These are phyloP conservation scores for Solanum commersonii DNA, from an alignment of 257 asterid species.

Conservation along the genomic window DNA sequence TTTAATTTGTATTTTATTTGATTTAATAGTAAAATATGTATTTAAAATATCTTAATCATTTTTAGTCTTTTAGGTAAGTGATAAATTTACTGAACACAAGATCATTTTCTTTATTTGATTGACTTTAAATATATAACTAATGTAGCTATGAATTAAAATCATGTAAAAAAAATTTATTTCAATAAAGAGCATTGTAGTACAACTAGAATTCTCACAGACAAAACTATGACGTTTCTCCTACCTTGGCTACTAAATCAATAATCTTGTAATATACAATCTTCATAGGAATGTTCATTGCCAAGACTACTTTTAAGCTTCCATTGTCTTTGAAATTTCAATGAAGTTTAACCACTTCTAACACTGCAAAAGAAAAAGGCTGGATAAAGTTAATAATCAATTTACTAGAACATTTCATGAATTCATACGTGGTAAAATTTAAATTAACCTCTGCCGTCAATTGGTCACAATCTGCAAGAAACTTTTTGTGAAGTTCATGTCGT, in stretches of 20 bases:
- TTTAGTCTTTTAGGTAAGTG: neutral
- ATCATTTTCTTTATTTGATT: neutral
- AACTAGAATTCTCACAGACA: too few relatives aligned
- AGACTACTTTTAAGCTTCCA: neutral
- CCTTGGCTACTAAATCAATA: too few relatives aligned
- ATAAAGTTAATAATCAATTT: neutral
- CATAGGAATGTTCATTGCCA: neutral
- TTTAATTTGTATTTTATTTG: neutral
- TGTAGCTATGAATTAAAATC: neutral
- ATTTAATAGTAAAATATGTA: neutral
- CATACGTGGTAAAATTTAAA: neutral
- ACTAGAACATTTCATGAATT: neutral
- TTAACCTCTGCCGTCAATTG: neutral
- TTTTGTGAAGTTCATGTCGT: neutral
- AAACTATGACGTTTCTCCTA: neutral
- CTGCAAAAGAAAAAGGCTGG: neutral
- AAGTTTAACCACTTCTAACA: neutral
- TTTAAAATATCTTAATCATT: too few relatives aligned
- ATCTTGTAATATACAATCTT: neutral
- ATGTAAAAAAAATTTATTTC: neutral
- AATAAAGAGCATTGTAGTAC: neutral
- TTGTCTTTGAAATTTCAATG: too few relatives aligned
- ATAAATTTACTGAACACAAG: neutral
- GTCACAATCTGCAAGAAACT: neutral
- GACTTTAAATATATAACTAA: neutral